Conservation (phyloP, 768 basidiomycete species). For the Saitozyma podzolica region DNA sequence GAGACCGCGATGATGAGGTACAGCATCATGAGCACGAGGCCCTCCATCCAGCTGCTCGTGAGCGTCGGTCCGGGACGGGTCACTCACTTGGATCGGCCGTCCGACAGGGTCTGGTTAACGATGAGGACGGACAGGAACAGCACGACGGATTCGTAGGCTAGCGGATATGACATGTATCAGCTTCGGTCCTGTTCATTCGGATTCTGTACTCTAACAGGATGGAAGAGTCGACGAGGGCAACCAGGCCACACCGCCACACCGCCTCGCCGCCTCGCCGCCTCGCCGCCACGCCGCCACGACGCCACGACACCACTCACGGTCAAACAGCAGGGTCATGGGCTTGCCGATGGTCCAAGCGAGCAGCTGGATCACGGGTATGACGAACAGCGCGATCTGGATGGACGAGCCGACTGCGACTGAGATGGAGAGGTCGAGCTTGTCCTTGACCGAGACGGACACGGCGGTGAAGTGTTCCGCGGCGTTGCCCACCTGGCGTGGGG, state of each 20-base stretch:
- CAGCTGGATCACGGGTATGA: constrained; percentile 43
- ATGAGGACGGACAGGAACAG: constrained; percentile 61
- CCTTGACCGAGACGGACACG: constrained; percentile 84
- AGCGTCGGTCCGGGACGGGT: neutral
- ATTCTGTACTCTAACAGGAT: no score
- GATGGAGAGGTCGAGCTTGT: constrained; percentile 78
- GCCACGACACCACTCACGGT: constrained; percentile 54
- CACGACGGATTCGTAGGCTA: constrained; percentile 58
- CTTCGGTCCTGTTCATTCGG: neutral
- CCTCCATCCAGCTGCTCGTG: constrained; percentile 72
- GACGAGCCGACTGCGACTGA: constrained; percentile 68
- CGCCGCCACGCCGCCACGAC: no score
- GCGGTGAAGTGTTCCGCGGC: constrained; percentile 79
- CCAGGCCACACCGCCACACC: no score
- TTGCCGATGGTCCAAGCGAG: constrained; percentile 51
- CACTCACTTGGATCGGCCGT: constrained; percentile 58
- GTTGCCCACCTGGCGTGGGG: constrained; percentile 26
- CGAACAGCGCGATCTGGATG: constrained; percentile 46
- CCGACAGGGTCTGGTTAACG: constrained; percentile 76
- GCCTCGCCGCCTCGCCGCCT: no score
- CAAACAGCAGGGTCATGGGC: constrained; percentile 59
- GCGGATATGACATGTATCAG: constrained; percentile 3
- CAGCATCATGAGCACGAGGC: constrained; percentile 71
- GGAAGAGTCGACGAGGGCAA: no score
- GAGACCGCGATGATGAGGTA: constrained; percentile 69